Evolutionary conservation across 2,329 filamentous ascomycete species (phyloP), one percentile per base, ranked within the genome.

Genomic region (Diaporthe caulivora): DNA sequence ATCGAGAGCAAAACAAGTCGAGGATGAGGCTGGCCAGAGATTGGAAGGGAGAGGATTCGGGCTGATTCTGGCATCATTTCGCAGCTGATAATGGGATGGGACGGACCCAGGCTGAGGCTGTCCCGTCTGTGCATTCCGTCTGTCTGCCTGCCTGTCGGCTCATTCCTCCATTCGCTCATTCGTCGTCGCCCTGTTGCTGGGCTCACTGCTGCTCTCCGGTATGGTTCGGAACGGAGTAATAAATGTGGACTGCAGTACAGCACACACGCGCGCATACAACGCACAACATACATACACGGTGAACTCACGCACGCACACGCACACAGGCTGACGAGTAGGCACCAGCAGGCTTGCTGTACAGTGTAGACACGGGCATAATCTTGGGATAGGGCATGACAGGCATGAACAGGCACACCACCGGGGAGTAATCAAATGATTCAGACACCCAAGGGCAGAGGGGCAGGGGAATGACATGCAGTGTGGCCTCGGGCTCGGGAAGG

Each of bases 31-130:
- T 37, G 60, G 60, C 49, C n/a, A n/a, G 47, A 67, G 62, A 67
- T 40, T 53, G 47, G 31, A 21, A 67, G 62, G 62, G 62, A 51
- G n/a, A 40, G 62, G 47, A 47, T 34, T 67, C 40, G 44, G 44
- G 62, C 62, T 67, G 62, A 53, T 53, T 40, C 62, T 67, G 31
- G 44, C 31, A 47, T 67, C 62, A 67, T 67, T 53, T 47, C 62
- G 62, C 62, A 67, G 62, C 47, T 53, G 62, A 53, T 67, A 47
- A 67, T 67, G 62, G 62, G 47, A 67, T 47, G 62, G 62, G 44
- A 40, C 34, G 34, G 34, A 34, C 34, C 44, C 62, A 65, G 62
- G 62, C 62, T 65, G 62, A 51, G 24, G 62, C 62, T 51, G 62
- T 53, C 18, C 62, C 62, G 62, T 65, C 62, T 51, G 62, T 64